Base-by-base conservation (phyloP, 306 rosid species). In the Rosa persica region DNA sequence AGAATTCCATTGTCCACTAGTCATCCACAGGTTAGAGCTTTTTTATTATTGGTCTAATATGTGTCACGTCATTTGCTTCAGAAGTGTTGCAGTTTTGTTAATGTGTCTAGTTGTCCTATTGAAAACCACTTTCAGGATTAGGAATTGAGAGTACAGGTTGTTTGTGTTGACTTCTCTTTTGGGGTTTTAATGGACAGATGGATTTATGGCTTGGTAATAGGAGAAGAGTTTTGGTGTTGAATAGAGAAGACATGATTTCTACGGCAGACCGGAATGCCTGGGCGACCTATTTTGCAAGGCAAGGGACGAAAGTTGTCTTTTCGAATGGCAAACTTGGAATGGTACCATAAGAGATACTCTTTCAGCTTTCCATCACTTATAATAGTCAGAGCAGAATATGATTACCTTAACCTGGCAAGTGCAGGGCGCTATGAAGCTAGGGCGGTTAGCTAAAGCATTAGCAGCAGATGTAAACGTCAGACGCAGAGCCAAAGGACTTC, bases 221-320 rank as follows among this genome's bases (percentile, higher is more conserved):
- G 89, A 90, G 81, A 87, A 90, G 97, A 84, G 82, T 94, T 79
- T 74, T 94, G 92, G 98, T 94, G 78, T 83, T 94, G 82, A 94
- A 94, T 79, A 92, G 98, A 82, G 98, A 92, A 86, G 98, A 94
- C 87, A 94, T 94, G 97, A 92, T 94, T 86, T 88, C 97, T 62
- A 79, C 86, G 0, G 90, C 85, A 49, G 98, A 94, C 80, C 90
- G 97, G 66, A 90, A 94, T 89, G 93, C 95, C 80, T 94, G 98
- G 98, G 98, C 98, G 2, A 76, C 85, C 38, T 87, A 92, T 88
- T 94, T 83, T 87, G 78, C 91, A 44, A 86, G 82, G 76, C 85
- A 87, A 76, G 97, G 97, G 70, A 88, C 76, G 5, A 94, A 89
- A 81, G 97, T 80, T 75, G 88, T 94, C 76, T 94, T 90, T 81